Base-by-base conservation (phyloP, 331 rosid species). In the Pyracantha coccinea region DNA sequence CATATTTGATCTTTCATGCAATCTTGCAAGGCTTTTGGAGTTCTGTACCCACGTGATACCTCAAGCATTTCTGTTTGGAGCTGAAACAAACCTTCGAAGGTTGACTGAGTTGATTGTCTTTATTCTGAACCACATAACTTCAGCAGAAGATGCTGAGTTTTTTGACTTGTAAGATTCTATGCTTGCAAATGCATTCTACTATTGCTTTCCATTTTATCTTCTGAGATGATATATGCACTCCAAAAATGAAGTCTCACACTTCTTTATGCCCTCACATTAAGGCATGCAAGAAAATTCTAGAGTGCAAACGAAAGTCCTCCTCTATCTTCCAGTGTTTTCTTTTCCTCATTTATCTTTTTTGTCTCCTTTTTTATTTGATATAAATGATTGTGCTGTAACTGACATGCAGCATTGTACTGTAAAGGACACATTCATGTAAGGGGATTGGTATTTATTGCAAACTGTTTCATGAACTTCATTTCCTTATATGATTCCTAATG, bases 1-100 rank as follows among this genome's bases (percentile, higher is more conserved):
- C 75, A 89, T 92, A 82, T 95, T 89, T 85, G 99, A 92, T 83
- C 99, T 90, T 70, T 95, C 97, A 32, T 90, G 99, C 80, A 95
- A 95, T 86, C 97, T 95, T 73, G 85, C 97, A 57, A 87, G 96
- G 85, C 88, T 90, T 70, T 76, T 92, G 76, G 97, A 94, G 82
- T 94, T 94, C 71, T 92, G 91, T 80, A 92, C 99, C 60, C 92
- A 33, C 28, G 93, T 88, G 75, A 89, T 92, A 72, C 99, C 99
- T 83, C 97, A 89, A 78, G 93, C 96, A 78, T 95, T 95, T 83
- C 78, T 95, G 75, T 82, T 79, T 77, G 97, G 97, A 75, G 78
- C 89, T 47, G 97, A 95, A 78, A 95, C 99, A 69, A 95, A 95
- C 83, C 90, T 95, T 47, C 84, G 96, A 72, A 87, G 99, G 88